Evolutionary conservation across 768 basidiomycete species (phyloP).

Genomic region (Jaapia argillacea): DNA sequence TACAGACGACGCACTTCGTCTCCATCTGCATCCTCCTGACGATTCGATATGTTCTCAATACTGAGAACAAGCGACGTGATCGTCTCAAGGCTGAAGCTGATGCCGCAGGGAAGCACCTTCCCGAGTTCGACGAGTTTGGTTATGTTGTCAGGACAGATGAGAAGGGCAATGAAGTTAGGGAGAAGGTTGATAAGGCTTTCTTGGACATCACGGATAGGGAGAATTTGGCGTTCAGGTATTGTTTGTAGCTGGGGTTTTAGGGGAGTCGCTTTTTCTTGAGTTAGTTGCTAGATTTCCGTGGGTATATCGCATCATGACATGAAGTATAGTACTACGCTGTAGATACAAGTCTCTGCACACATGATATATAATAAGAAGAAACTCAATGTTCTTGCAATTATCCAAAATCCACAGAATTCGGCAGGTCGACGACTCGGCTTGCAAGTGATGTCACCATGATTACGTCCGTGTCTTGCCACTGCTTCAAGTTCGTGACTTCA

Average conservation of each 20-base stretch:
- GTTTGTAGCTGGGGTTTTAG: conserved; percentile 2
- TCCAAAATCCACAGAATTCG: too few relatives aligned
- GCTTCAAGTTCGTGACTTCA: too few relatives aligned
- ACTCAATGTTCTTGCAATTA: too few relatives aligned
- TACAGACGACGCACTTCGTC: not conserved
- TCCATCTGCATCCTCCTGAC: conserved; percentile 8
- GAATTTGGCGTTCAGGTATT: conserved; percentile 10
- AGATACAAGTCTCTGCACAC: too few relatives aligned
- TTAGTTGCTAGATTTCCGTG: too few relatives aligned
- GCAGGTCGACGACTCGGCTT: too few relatives aligned
- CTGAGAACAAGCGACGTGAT: conserved; percentile 13
- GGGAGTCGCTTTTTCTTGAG: too few relatives aligned
- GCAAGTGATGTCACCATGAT: too few relatives aligned
- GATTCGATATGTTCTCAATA: conserved; percentile 8
- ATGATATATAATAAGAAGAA: too few relatives aligned
- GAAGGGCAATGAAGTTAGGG: conserved; percentile 3
- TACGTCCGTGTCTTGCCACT: too few relatives aligned
- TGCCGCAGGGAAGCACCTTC: conserved; percentile 6
- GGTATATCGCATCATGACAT: too few relatives aligned
- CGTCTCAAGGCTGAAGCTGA: conserved; percentile 7
- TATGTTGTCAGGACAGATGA: conserved; percentile 7
- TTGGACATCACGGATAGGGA: conserved; percentile 11
- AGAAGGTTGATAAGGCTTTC: conserved; percentile 10
- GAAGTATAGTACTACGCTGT: too few relatives aligned
- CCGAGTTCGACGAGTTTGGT: conserved; percentile 8